Evolutionary conservation across 1,284 basidiomycete genomes (phyloP), one percentile per base, ranked within the genome.

Genomic region (Apiotrichum domesticum): DNA sequence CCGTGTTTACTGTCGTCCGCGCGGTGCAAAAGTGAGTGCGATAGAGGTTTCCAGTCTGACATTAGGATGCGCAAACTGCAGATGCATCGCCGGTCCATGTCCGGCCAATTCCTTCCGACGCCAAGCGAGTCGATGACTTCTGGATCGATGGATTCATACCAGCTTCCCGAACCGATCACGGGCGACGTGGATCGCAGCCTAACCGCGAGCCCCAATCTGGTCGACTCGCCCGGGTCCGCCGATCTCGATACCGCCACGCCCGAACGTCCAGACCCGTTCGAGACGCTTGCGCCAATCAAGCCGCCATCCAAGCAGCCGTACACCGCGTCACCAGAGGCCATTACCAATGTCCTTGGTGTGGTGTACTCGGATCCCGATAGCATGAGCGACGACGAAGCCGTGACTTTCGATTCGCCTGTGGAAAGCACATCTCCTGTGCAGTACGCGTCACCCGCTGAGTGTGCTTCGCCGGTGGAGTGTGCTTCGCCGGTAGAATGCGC

Each of bases 1-100:
- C 66, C 34, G 65, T 74, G 35, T 75, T 76, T 52, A 75, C 75
- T 3, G 72, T 77, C 42, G 65, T 77, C 32, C 71, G 74, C 15
- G 76, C 76, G 14, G 74, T 75, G 5, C 69, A 76, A 51, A 77
- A 76, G 71, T 73, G 46, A 54, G 68, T 61, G 1, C 6, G 43
- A 35, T 3, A 2, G 35, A n/a, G 6, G 9, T 32, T 37, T 21
- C 7, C 2, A 6, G 8, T 9, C 35, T 53, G 29, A 52, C 33
- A 32, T 15, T 32, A 39, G 35, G 54, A 52, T 62, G 51, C 58
- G 53, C 32, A 51, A 53, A 21, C 33, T 61, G 21, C 35, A 39
- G 35, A 35, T 49, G 1, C 47, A 49, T 33, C 47, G 47, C 35
- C 47, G 35, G 21, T 39, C 35, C n/a, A 4, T 35, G 4, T 41